phyloP scores from a whole-genome alignment of 2,329 filamentous ascomycete species.

The Xylaria sp. region DNA sequence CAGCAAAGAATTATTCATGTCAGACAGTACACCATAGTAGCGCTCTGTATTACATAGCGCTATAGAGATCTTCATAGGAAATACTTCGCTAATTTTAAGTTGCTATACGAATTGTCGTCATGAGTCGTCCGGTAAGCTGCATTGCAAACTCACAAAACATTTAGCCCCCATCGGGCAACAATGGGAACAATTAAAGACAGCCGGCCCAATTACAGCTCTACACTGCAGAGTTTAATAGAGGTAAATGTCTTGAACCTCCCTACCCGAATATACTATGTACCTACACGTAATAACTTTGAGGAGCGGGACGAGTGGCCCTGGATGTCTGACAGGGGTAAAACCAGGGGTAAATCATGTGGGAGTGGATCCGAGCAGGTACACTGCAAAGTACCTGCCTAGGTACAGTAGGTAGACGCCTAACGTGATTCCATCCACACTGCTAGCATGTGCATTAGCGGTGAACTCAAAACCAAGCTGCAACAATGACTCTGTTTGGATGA shows the following conservation, averaged over 20 bases:
- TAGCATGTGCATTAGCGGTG: conserved; percentile 7
- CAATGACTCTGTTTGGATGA: conserved; percentile 25
- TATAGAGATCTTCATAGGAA: background rate
- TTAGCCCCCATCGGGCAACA: conserved; percentile 12
- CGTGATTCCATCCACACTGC: conserved; percentile 4
- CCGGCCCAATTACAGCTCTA: background rate
- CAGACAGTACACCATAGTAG: background rate
- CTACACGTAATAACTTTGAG: conserved; percentile 31
- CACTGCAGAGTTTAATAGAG: background rate
- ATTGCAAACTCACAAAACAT: background rate
- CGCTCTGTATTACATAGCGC: background rate
- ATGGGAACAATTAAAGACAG: no score
- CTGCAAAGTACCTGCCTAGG: no score
- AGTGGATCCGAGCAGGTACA: conserved; percentile 14
- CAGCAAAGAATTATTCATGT: background rate
- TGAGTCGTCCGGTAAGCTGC: background rate
- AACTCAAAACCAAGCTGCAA: conserved; percentile 33
- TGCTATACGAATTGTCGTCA: background rate
- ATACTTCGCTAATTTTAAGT: no score
- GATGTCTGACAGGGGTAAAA: conserved; percentile 25
- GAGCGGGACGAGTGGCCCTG: conserved; percentile 25
- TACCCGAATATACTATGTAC: no score
- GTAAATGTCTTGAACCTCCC: no score
- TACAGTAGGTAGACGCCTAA: conserved; percentile 24
- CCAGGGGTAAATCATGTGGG: conserved; percentile 36